Evolutionary conservation across 2,329 filamentous ascomycete genomes (phyloP), one percentile per base, ranked within the genome.

Genomic region (Colletotrichum zoysiae): DNA sequence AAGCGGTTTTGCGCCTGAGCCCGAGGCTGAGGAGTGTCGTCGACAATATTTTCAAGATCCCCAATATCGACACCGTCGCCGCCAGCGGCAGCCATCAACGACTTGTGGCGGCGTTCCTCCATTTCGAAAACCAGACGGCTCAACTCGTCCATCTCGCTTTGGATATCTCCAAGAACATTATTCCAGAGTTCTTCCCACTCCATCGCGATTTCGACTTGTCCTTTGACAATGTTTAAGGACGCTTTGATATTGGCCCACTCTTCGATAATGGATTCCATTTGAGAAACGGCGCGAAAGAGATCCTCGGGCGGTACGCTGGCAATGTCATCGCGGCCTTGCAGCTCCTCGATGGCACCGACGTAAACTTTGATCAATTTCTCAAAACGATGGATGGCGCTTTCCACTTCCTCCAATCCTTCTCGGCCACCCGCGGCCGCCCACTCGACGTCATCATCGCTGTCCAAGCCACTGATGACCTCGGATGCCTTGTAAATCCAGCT

Each of bases 101-200:
- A 93, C 80, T 92, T 92, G 81, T 98, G 95, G 59, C 96, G 89
- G 75, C 95, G 92, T 83, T 98, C 96, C 81, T 99, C 96, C 95
- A 98, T 97, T 81, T 98, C 95, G 78, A 98, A 98, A 40, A 98
- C 93, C 59, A 97, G 84, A 50, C 93, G 88, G 77, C 89, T 90
- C 20, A 97, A 86, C 56, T 92, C 91, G 74, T 96, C 93, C 67
- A 90, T 91, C 82, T 99, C 96, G 74, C 92, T 90, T 64, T 95
- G 93, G 73, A 98, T 97, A 79, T 98, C 95, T 56, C 95, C 95
- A 3, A 99, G 86, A 3, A 98, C 95, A 74, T 89, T 94, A 76
- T 94, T 94, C 95, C 96, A 98, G 46, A 99, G 86, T 82, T 98
- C 95, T 81, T 98, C 95, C 95, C 95, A 99, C 79, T 99, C 96